These are phyloP conservation scores for Ophiocordyceps camponoti-saundersi DNA, from an alignment of 2,329 filamentous ascomycete genomes.

Conservation along the genomic window DNA sequence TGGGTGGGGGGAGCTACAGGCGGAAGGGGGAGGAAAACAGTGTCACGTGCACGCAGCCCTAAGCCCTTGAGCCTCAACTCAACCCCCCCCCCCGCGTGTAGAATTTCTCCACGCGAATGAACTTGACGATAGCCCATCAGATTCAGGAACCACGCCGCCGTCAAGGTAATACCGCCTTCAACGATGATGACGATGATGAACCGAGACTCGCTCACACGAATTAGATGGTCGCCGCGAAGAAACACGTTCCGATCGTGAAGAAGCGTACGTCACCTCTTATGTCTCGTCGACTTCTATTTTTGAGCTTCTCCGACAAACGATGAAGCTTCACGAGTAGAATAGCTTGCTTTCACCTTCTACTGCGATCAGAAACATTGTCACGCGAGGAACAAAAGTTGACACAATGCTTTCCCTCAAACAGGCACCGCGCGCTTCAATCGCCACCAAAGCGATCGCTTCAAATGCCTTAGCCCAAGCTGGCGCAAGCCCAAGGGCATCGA, in stretches of 20 bases:
- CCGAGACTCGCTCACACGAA: slow-evolving; percentile 11
- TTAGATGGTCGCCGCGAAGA: slow-evolving; percentile 97
- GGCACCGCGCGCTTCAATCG: slow-evolving; percentile 90
- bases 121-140: slow-evolving; percentile 18
- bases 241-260: slow-evolving; percentile 99
- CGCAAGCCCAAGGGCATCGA: slow-evolving; percentile 99
- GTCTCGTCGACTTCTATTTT: too few species aligned
- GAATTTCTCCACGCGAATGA: slow-evolving; percentile 16
- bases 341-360: too few species aligned
- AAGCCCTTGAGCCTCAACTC: slow-evolving; percentile 12
- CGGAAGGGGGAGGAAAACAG: background rate
- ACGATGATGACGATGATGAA: background rate
- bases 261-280: slow-evolving; percentile 63
- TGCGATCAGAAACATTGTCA: too few species aligned
- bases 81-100: slow-evolving; percentile 12
- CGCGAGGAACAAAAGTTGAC: background rate
- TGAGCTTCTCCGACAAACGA: too few species aligned
- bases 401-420: too few species aligned
- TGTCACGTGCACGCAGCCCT: slow-evolving; percentile 16
- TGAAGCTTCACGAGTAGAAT: background rate
- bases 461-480: slow-evolving; percentile 79
- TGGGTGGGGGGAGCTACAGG: too few species aligned
- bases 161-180: slow-evolving; percentile 17
- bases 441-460: slow-evolving; percentile 97
- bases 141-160: slow-evolving; percentile 18